A percentile compares a stretch with the other conserved stretches of the same genome.
Evolutionary conservation across 805 yeast genomes (phyloP).

Genomic region (Lipomyces japonicus): DNA sequence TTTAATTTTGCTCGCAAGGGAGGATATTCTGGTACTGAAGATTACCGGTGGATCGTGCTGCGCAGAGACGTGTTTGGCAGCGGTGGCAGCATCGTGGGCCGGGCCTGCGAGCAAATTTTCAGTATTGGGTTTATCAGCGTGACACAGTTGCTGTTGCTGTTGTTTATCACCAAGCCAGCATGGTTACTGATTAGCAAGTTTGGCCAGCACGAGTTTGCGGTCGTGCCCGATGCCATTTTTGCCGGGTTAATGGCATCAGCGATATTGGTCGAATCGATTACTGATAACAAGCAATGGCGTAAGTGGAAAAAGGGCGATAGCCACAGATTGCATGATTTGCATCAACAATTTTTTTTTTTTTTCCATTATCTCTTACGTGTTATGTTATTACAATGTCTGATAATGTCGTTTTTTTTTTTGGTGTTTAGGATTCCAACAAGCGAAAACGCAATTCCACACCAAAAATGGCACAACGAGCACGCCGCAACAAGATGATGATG

Average conservation of each 20-base stretch:
- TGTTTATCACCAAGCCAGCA: conserved; percentile 21
- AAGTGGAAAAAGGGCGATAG: background rate
- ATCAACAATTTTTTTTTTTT: background rate
- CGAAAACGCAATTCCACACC: conserved; percentile 13
- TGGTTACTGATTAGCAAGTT: conserved; percentile 3
- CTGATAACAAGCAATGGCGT: conserved; percentile 26
- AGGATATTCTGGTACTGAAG: conserved; percentile 24
- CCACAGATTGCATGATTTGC: too few relatives aligned
- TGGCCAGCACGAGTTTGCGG: background rate
- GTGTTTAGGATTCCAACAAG: conserved; percentile 14
- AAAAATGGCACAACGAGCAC: conserved; percentile 5
- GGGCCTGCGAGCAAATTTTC: conserved; percentile 11
- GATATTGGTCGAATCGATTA: conserved; percentile 9
- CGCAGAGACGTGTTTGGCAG: too few relatives aligned
- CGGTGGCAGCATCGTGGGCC: conserved; percentile 9
- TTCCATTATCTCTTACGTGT: background rate
- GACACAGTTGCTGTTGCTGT: conserved; percentile 16
- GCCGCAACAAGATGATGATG: too few relatives aligned
- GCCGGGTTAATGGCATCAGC: conserved; percentile 8
- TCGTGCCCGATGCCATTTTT: conserved; percentile 10
- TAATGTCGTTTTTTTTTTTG: background rate
- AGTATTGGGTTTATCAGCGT: conserved; percentile 13
- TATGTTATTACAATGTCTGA: background rate
- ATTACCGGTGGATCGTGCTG: conserved; percentile 22
- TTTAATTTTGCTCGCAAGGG: conserved; percentile 27